Percentiles rank a stretch among this genome's conserved stretches.
Conservation (phyloP, 176 grass and related monocot species). For the Oryza nivara region DNA sequence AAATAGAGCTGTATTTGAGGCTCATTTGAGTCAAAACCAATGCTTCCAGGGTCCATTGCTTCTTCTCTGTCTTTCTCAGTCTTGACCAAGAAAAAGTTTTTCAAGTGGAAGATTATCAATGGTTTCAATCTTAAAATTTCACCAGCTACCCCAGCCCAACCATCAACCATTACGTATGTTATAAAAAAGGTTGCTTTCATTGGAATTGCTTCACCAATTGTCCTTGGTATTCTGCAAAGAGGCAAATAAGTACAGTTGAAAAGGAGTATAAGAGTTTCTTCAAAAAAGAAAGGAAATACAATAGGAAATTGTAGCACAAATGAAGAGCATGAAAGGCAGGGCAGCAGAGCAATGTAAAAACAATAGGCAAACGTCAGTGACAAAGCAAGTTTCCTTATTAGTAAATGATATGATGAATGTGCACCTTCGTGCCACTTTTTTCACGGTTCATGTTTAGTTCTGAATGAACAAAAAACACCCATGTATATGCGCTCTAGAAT, state of each 20-base stretch:
- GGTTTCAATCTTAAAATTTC: constrained; percentile 93
- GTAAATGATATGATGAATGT: constrained; percentile 4
- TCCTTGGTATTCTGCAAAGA: constrained; percentile 71
- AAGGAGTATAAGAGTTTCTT: background rate
- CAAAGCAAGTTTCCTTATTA: constrained; percentile 14
- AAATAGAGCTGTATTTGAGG: constrained; percentile 99
- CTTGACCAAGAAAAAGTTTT: constrained; percentile 98
- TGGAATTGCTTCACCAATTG: constrained; percentile 80
- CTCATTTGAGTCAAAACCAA: constrained; percentile 82
- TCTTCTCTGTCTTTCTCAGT: constrained; percentile 95
- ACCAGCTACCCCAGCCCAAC: constrained; percentile 97
- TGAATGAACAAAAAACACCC: constrained; percentile 18
- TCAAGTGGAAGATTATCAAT: constrained; percentile 83
- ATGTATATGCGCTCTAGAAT: background rate
- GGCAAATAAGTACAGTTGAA: constrained; percentile 16
- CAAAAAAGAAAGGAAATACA: constrained; percentile 9
- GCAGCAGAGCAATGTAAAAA: background rate
- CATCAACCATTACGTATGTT: constrained; percentile 96
- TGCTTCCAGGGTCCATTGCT: constrained; percentile 93
- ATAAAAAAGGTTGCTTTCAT: constrained; percentile 99
- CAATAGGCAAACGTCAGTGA: background rate
- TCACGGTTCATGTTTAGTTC: constrained; percentile 4
- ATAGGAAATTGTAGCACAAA: background rate
- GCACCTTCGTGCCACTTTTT: background rate
- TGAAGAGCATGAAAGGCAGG: background rate